phyloP scores from a whole-genome alignment of 495 filamentous ascomycete species.

The Talaromyces borbonicus region DNA sequence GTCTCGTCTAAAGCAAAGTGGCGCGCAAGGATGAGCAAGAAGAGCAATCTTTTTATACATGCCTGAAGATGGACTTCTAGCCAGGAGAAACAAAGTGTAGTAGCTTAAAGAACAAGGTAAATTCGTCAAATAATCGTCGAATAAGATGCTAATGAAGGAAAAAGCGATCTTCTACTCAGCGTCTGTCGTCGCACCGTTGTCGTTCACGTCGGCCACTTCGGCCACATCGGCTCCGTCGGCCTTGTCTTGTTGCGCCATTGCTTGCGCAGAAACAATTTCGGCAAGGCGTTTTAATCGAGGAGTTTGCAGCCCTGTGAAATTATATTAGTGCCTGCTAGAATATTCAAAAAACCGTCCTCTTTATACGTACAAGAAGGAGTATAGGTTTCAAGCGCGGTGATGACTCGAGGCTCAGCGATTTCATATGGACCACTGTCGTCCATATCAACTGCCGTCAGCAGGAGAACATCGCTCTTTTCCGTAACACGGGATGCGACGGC shows the following conservation, averaged over 20 bases:
- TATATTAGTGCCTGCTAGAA: conserved; percentile 11
- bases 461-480: conserved; percentile 94
- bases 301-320: conserved; percentile 81
- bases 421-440: conserved; percentile 99
- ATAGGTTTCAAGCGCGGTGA: conserved; percentile 95
- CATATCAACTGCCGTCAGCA: conserved; percentile 93
- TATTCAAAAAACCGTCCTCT: background rate
- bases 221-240: too few relatives aligned
- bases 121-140: conserved; percentile 7
- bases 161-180: conserved; percentile 6
- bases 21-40: too few relatives aligned
- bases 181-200: conserved; percentile 22
- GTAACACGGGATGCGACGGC: conserved; percentile 94
- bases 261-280: conserved; percentile 94
- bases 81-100: background rate
- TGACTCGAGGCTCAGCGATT: conserved; percentile 91
- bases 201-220: conserved; percentile 51
- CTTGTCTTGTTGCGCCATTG: conserved; percentile 87
- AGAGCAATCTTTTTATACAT: conserved; percentile 3
- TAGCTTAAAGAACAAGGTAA: background rate
- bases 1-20: too few relatives aligned
- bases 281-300: conserved; percentile 87
- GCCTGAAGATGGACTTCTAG: background rate
- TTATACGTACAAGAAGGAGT: conserved; percentile 76
- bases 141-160: background rate